Evolutionary conservation across 108 stramenopile species (phyloP).

Genomic region (Cyclotella choctawhatcheeana): DNA sequence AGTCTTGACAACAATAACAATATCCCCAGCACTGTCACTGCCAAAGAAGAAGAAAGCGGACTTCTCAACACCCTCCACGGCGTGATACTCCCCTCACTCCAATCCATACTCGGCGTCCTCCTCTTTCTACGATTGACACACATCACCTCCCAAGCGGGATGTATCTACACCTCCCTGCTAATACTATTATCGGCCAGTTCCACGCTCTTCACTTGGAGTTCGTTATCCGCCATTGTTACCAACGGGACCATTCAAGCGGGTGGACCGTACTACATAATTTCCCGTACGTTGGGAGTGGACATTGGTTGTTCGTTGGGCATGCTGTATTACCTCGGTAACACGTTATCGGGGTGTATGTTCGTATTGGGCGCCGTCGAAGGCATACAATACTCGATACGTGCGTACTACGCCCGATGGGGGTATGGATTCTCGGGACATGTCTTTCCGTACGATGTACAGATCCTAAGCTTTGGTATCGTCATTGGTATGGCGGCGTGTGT

Average conservation of each 20-base stretch:
- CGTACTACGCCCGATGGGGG: slow-evolving; percentile 40
- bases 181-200: slow-evolving; percentile 54
- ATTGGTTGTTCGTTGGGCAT: slow-evolving; percentile 76
- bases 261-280: slow-evolving; percentile 87
- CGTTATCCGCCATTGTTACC: slow-evolving; percentile 78
- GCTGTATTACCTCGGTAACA: slow-evolving; percentile 79
- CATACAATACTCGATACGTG: slow-evolving; percentile 58
- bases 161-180: slow-evolving; percentile 44
- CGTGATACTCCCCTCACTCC: slow-evolving; percentile 78
- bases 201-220: slow-evolving; percentile 74
- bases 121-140: slow-evolving; percentile 81
- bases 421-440: slow-evolving; percentile 40
- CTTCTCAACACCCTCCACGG: slow-evolving; percentile 67
- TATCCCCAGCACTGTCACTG: not conserved
- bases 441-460: slow-evolving; percentile 55
- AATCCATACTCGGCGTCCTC: slow-evolving; percentile 87
- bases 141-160: slow-evolving; percentile 83
- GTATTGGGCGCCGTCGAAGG: slow-evolving; percentile 79
- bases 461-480: slow-evolving; percentile 50
- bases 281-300: slow-evolving; percentile 66
- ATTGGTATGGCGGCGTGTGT: slow-evolving; percentile 46
- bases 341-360: slow-evolving; percentile 66
- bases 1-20: not conserved
- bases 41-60: not conserved
- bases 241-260: slow-evolving; percentile 79